Conservation (phyloP, 2,329 filamentous ascomycete genomes). For the Cadophora gregata region DNA sequence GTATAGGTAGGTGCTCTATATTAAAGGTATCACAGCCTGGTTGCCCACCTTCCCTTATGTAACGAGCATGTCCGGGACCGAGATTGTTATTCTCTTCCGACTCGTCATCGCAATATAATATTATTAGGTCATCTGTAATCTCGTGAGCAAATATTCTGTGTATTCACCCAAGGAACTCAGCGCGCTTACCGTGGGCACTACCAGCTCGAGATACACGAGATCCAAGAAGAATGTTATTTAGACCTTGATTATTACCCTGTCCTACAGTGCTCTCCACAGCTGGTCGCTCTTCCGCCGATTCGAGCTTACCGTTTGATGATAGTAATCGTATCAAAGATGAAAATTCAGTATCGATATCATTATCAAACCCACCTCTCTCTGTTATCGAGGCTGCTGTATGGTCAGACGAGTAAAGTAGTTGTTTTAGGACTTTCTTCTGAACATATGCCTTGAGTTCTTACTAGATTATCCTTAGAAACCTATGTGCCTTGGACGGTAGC, state of each 20-base stretch:
- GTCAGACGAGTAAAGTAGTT: background rate
- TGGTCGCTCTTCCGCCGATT: conserved; percentile 7
- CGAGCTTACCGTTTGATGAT: background rate
- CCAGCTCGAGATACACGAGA: conserved; percentile 9
- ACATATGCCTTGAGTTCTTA: conserved; percentile 1
- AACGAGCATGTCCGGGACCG: conserved; percentile 4
- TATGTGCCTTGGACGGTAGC: background rate
- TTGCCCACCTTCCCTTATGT: conserved; percentile 1
- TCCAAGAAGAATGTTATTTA: conserved; percentile 1
- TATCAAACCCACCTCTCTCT: conserved; percentile 2
- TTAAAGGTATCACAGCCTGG: conserved; percentile 11
- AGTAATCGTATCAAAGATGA: conserved; percentile 1
- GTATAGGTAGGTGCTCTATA: background rate
- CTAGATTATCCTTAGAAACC: background rate
- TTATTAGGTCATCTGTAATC: conserved; percentile 6
- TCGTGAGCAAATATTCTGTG: conserved; percentile 13
- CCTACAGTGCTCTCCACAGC: background rate
- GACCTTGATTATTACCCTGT: background rate
- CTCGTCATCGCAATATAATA: background rate
- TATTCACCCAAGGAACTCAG: conserved; percentile 3
- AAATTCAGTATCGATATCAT: conserved; percentile 8
- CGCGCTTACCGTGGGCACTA: conserved; percentile 9
- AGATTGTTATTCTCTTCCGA: conserved; percentile 3
- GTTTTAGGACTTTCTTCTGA: conserved; percentile 9
- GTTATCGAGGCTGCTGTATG: conserved; percentile 4